phyloP scores from a whole-genome alignment of 2,329 filamentous ascomycete genomes.

The Ascochyta clinopodiicola region DNA sequence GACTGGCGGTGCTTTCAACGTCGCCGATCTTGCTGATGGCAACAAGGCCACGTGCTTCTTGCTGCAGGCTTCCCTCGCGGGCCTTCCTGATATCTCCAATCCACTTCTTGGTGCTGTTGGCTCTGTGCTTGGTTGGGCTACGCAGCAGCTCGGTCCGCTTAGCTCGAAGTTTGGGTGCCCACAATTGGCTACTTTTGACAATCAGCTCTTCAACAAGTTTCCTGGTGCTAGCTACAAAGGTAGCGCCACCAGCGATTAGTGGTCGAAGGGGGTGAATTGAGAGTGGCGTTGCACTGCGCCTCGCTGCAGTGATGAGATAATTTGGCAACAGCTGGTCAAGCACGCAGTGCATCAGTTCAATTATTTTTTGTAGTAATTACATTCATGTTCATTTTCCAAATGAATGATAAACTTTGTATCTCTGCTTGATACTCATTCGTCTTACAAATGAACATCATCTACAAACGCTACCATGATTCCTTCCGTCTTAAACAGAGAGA shows the following conservation, averaged over 20 bases:
- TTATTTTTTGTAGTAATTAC: neutral
- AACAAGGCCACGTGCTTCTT: conserved; percentile 29
- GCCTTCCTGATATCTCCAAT: conserved; percentile 20
- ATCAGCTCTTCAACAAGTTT: conserved; percentile 21
- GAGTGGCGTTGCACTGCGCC: conserved; percentile 1
- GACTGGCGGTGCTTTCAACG: conserved; percentile 27
- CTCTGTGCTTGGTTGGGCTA: conserved; percentile 24
- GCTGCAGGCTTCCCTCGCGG: conserved; percentile 23
- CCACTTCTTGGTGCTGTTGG: conserved; percentile 24
- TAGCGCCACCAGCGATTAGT: neutral
- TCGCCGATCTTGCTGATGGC: conserved; percentile 19
- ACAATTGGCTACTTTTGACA: conserved; percentile 23
- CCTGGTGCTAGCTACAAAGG: conserved; percentile 23
- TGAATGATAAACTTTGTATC: neutral
- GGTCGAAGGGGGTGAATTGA: neutral
- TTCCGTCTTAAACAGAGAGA: too few species aligned
- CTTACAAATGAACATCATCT: too few species aligned
- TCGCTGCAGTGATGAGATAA: neutral
- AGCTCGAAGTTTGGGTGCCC: conserved; percentile 21
- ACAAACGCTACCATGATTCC: too few species aligned
- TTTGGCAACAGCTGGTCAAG: neutral
- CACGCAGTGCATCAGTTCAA: conserved; percentile 11
- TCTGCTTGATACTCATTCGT: too few species aligned
- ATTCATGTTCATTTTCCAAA: too few species aligned
- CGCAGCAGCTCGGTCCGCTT: conserved; percentile 22